A percentile compares a stretch with the other conserved stretches of the same genome.
These are phyloP conservation scores for Debaryomycetaceae sp. DNA, from an alignment of 1,139 yeast species.

Conservation along the genomic window DNA sequence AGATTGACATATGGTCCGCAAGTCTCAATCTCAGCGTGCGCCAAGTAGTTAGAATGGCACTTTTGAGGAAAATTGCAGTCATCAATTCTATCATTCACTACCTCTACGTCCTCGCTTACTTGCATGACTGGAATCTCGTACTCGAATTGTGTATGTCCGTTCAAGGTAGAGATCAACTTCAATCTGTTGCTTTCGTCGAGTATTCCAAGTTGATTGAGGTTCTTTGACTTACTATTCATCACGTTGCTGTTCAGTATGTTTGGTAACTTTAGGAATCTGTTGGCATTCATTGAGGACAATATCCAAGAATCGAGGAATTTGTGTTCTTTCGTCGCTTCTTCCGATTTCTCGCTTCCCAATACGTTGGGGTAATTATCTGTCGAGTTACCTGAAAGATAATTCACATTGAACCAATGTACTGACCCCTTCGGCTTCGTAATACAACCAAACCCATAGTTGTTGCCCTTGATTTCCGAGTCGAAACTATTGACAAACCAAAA, in stretches of 20 bases:
- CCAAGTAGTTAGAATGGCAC: constrained; percentile 33
- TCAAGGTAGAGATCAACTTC: constrained; percentile 38
- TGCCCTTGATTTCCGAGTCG: constrained; percentile 17
- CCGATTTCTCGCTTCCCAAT: constrained; percentile 10
- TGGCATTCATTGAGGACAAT: constrained; percentile 32
- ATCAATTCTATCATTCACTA: constrained; percentile 1
- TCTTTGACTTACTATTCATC: constrained; percentile 7
- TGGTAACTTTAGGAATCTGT: constrained; percentile 30
- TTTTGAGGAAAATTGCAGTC: neutral
- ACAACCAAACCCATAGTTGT: constrained; percentile 50
- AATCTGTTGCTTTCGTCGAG: constrained; percentile 35
- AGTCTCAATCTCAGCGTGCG: constrained; percentile 65
- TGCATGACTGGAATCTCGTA: constrained; percentile 39
- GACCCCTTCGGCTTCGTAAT: constrained; percentile 57
- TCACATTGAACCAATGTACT: constrained; percentile 57
- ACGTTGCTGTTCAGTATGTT: constrained; percentile 17
- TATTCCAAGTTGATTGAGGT: constrained; percentile 34
- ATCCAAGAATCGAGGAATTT: constrained; percentile 41
- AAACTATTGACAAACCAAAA: constrained; percentile 47
- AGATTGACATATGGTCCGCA: constrained; percentile 53
- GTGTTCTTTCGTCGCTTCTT: constrained; percentile 7
- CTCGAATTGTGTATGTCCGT: constrained; percentile 43
- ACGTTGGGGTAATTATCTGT: constrained; percentile 26
- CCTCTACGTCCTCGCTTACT: constrained; percentile 6
- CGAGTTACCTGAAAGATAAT: constrained; percentile 34